Conservation (phyloP, 2,329 filamentous ascomycete genomes). For the Beauveria sp. region DNA sequence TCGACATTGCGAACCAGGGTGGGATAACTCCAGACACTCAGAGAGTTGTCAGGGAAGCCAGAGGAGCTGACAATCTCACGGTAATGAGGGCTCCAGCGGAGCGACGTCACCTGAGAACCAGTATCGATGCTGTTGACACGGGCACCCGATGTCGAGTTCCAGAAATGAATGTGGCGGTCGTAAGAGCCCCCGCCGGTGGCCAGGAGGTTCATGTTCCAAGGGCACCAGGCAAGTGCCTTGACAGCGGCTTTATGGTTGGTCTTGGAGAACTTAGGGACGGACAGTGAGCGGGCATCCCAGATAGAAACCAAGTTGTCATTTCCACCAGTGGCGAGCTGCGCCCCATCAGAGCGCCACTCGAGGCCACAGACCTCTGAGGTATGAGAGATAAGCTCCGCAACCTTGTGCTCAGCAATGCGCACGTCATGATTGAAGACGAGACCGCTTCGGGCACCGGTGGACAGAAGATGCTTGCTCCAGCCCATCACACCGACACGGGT, state of each 20-base stretch:
- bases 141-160: constrained; percentile 97
- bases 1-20: constrained; percentile 95
- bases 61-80: constrained; percentile 97
- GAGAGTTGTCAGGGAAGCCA: constrained; percentile 97
- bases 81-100: constrained; percentile 95
- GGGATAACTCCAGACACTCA: constrained; percentile 99
- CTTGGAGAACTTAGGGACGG: constrained; percentile 97
- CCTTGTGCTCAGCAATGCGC: constrained; percentile 94
- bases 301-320: constrained; percentile 99
- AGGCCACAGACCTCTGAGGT: constrained; percentile 97
- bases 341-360: constrained; percentile 94
- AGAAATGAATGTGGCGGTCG: constrained; percentile 98
- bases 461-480: constrained; percentile 97
- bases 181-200: constrained; percentile 94
- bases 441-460: constrained; percentile 87
- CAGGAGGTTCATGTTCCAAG: constrained; percentile 95
- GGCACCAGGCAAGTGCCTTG: constrained; percentile 97
- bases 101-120: constrained; percentile 90
- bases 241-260: constrained; percentile 98
- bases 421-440: constrained; percentile 99
- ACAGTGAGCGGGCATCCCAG: constrained; percentile 92
- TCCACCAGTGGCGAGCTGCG: constrained; percentile 92
- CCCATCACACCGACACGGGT: constrained; percentile 96
- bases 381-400: constrained; percentile 93
- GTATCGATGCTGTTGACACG: constrained; percentile 99